Base-by-base conservation (phyloP, 495 filamentous ascomycete genomes). In the Penicillium fimorum region DNA sequence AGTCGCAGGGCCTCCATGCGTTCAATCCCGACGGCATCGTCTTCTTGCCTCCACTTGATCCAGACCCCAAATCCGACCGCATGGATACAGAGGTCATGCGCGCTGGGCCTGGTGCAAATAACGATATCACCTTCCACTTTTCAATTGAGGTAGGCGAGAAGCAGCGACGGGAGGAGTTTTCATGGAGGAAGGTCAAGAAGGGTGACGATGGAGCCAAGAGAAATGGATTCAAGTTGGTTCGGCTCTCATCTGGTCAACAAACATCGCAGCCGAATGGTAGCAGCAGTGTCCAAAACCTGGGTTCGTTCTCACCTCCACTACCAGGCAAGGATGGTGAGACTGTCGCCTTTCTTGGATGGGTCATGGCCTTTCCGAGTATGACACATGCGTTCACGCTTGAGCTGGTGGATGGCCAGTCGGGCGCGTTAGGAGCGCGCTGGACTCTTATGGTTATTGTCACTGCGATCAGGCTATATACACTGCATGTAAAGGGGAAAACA, bases 311-410 rank as follows among this genome's bases (percentile, higher is more conserved):
- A 11, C 32, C 32, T 13, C 11, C 32, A 35, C 13, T 4, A 15
- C 11, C 20, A 25, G 43, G 22, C 0, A 5, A 25, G 8, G 11
- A 46, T 29, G 13, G 20, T 46, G 43, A 15, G 43, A 29, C 43
- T 25, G 43, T 46, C 24, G 43, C 43, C 0, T 57, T 58, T 44
- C 32, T 61, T 5, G 54, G 52, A 24, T 56, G 46, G 40, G 46
- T 61, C 20, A 58, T 58, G 5, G 59, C 59, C n/a, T 55, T 58
- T 58, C 43, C 43, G 13, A 25, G 43, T 27, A 1, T 46, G 24
- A 46, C 43, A 29, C 43, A 46, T 17, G 43, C 43, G 24, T 46
- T 46, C 43, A 46, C 43, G 5, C 43, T 46, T 46, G 43, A 46
- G 43, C 6, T 46, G 12, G 15, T 25, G 43, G 43, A 46, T 1